Evolutionary conservation across 164 flowering plant species (phyloP), one percentile per base, ranked within the genome.

Genomic region (Piper longum): DNA sequence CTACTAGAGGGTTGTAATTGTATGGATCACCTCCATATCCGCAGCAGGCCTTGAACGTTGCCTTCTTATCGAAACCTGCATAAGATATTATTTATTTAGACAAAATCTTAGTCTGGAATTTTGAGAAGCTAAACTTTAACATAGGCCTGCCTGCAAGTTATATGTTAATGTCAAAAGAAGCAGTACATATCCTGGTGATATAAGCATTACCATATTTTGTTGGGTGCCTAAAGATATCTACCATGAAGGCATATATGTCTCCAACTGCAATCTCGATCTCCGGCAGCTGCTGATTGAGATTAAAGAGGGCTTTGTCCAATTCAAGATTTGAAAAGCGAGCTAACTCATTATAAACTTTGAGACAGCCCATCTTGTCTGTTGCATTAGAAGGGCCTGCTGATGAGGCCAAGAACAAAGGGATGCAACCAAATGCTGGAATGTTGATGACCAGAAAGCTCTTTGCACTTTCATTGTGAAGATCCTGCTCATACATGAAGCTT

Each of bases 391-490:
- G 67, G 36, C 67, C 70, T 18, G 44, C 16, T 13, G 74, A 71
- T 54, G 56, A 9, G 14, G 67, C 56, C 64, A 71, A 16, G 8
- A 64, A 39, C 4, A 44, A 0, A 7, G 74, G 74, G 14, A 62
- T 62, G 54, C 73, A 71, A 59, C 73, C 73, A 16, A 66, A 44
- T 17, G 74, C 67, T 7, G 67, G 70, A 19, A 71, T 45, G 55
- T 67, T 56, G 74, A 71, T 67, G 57, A 71, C 60, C 67, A 67
- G 36, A 64, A 67, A 71, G 48, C 63, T 67, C 57, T 60, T 71
- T 59, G 70, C 74, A 41, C 65, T 70, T 64, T 71, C 74, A 56
- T 36, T 67, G 16, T 64, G 64, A 40, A 71, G 74, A 67, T 71
- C 74, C 74, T 71, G 55, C 52, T 14, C 52, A 48, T 14, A 48